Percentiles rank a stretch among this genome's conserved stretches.
These are phyloP conservation scores for Hypsizygus marmoreus DNA, from an alignment of 768 basidiomycete species.

Conservation along the genomic window DNA sequence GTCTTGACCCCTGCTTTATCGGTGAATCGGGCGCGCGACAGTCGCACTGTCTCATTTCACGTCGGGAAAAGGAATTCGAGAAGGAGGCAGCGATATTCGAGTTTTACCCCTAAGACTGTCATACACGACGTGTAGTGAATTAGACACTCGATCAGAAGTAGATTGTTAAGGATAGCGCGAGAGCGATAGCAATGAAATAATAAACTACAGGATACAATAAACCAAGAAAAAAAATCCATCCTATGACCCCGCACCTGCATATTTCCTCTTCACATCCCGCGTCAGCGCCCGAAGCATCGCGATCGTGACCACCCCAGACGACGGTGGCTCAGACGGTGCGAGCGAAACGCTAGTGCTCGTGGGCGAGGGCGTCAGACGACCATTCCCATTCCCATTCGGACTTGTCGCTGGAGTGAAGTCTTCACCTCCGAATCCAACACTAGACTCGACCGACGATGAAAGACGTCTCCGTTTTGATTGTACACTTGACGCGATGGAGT, in stretches of 20 bases:
- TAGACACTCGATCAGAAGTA: no score
- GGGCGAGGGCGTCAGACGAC: slow-evolving; percentile 47
- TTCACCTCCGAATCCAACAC: slow-evolving; percentile 31
- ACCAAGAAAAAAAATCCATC: slow-evolving; percentile 2
- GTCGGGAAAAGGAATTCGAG: no score
- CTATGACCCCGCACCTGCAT: slow-evolving; percentile 23
- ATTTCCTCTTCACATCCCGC: slow-evolving; percentile 53
- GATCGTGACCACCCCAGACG: slow-evolving; percentile 46
- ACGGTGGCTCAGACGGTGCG: slow-evolving; percentile 27
- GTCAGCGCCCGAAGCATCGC: slow-evolving; percentile 68
- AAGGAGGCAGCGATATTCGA: no score
- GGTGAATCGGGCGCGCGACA: no score
- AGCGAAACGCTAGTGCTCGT: slow-evolving; percentile 46
- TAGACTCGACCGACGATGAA: slow-evolving; percentile 30
- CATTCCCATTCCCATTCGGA: slow-evolving; percentile 35
- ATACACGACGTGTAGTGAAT: no score
- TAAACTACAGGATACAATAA: not conserved
- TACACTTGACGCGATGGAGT: slow-evolving; percentile 19
- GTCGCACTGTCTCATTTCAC: no score
- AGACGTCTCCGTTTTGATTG: slow-evolving; percentile 47
- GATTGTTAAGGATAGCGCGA: no score
- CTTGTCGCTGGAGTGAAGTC: slow-evolving; percentile 34
- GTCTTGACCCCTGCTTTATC: no score
- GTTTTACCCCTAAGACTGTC: no score
- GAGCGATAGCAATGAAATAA: no score